These are phyloP conservation scores for Claviceps digitariae DNA, from an alignment of 2,329 filamentous ascomycete species.

Conservation along the genomic window DNA sequence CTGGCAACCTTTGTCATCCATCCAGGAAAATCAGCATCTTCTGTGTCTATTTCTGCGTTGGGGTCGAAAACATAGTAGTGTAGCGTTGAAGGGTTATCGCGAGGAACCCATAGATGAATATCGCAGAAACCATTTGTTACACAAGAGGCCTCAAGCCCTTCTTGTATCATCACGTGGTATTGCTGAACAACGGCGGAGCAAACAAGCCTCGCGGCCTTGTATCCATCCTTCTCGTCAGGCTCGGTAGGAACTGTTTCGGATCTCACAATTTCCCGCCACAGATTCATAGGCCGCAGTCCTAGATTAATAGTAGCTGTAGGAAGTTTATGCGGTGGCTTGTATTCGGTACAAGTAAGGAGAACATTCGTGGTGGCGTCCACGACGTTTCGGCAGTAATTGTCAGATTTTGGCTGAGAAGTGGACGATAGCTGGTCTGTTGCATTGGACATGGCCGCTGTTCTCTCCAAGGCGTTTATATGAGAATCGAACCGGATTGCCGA, in stretches of 20 bases:
- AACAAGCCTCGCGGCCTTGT: conserved; percentile 1
- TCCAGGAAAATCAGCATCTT: not conserved
- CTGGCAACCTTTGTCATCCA: not conserved
- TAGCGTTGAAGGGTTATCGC: not conserved
- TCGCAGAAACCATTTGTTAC: conserved; percentile 2
- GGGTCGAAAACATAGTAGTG: not conserved
- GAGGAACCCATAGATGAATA: not conserved
- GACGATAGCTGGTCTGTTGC: not conserved
- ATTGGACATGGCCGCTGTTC: not conserved
- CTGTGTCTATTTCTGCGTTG: not conserved
- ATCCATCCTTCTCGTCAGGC: not conserved
- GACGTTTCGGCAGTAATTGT: not conserved
- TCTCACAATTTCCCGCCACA: not conserved
- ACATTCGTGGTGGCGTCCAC: not conserved
- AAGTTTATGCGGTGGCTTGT: conserved; percentile 2
- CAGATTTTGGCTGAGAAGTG: not conserved
- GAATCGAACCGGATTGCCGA: not conserved
- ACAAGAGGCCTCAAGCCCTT: not conserved
- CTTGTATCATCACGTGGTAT: conserved; percentile 5
- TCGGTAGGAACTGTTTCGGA: not conserved
- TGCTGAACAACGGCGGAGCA: conserved; percentile 4
- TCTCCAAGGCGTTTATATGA: not conserved
- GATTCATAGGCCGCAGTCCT: not conserved
- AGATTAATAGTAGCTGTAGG: not conserved
- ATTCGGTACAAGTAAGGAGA: not conserved